Base-by-base conservation (phyloP, 139 green algal genomes). In the Asterochloris sp. region DNA sequence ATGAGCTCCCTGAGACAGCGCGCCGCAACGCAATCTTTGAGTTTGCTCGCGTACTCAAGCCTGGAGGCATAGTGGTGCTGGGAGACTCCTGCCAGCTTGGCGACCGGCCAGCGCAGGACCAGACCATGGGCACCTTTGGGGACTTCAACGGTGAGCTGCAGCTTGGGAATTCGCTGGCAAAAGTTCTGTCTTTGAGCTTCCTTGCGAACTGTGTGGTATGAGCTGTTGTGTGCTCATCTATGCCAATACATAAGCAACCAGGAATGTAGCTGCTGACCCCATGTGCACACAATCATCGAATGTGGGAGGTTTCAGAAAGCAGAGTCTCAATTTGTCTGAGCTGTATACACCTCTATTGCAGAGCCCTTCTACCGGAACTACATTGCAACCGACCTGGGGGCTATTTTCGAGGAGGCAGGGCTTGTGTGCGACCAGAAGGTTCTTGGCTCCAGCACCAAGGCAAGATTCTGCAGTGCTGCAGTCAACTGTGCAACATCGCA, bases 41-140 rank as follows among this genome's bases (percentile, higher is more conserved):
- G 89, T 92, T 94, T 84, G 88, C 84, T n/a, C 89, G 95, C 60
- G 91, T 98, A 78, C 83, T 97, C 28, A 92, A 90, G 83, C 94
- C 94, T 0, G 93, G 93, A 2, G 94, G 94, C 62, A 60, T 96
- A 10, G 61, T 92, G 13, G 69, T 94, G 4, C 61, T 94, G 0
- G 92, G 88, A 8, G 90, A 94, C 76, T 86, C 74, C 12, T 68
- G 76, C 10, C 90, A 93, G 85, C 75, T 93, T 66, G 94, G 94
- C 1, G 94, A 94, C 82, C 76, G 89, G 6, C 78, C 79, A 0
- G 66, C 76, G 15, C 87, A 89, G 77, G 88, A 96, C 81, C 12
- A 71, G 0, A 87, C 54, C 12, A 64, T 95, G 17, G 89, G 83
- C 15, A 66, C 69, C 14, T 96, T 96, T 66, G 85, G 77, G 12